A percentile compares a stretch with the other conserved stretches of the same genome.
Conservation (phyloP, 441 rosid species). For the Croton setiger region DNA sequence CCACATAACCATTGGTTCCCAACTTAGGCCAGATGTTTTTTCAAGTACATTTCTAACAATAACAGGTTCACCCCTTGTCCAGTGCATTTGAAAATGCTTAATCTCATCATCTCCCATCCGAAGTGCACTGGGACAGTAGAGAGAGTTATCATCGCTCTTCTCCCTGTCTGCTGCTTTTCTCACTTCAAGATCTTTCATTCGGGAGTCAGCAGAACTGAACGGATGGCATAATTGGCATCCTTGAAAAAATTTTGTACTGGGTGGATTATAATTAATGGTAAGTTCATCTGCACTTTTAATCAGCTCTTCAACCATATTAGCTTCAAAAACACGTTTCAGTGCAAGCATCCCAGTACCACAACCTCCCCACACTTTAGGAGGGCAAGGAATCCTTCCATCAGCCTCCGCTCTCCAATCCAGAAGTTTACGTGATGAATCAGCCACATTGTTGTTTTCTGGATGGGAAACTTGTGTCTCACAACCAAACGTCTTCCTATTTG, state of each 20-base stretch:
- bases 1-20: constrained; percentile 94
- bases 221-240: constrained; percentile 29
- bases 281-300: constrained; percentile 44
- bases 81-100: constrained; percentile 74
- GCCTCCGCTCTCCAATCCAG: constrained; percentile 48
- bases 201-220: constrained; percentile 22
- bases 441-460: constrained; percentile 23
- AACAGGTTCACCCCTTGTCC: constrained; percentile 81
- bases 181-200: constrained; percentile 30
- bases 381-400: constrained; percentile 57
- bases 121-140: constrained; percentile 54
- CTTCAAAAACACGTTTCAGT: constrained; percentile 46
- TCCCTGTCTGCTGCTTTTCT: constrained; percentile 64
- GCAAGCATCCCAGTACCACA: constrained; percentile 49
- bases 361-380: constrained; percentile 42
- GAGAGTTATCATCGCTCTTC: constrained; percentile 50
- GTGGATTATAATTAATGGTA: constrained; percentile 23
- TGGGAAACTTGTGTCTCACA: constrained; percentile 28
- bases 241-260: constrained; percentile 23
- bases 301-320: constrained; percentile 46
- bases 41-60: constrained; percentile 72
- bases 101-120: constrained; percentile 42
- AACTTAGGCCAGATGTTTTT: constrained; percentile 65
- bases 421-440: constrained; percentile 9
- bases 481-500: constrained; percentile 18